Evolutionary conservation across 1,284 basidiomycete species (phyloP).

Genomic region (Moesziomyces parantarcticus): DNA sequence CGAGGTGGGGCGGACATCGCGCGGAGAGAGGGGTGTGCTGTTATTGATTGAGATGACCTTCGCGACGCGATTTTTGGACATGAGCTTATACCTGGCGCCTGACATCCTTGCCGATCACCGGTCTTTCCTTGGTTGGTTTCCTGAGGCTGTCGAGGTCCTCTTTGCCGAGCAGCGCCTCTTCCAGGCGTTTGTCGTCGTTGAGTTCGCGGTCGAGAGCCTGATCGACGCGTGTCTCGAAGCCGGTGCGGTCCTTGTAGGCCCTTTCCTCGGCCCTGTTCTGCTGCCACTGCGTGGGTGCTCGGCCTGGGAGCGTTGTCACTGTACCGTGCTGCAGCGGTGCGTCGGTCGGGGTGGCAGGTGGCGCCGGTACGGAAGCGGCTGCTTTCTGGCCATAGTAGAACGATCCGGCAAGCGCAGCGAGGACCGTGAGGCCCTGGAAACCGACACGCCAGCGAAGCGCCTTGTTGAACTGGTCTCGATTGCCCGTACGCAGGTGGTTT

Average conservation of each 20-base stretch:
- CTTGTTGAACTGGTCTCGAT: conserved; percentile 61
- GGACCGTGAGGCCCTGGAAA: conserved; percentile 65
- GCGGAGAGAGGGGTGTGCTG: too few relatives aligned
- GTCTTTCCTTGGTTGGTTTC: conserved; percentile 18
- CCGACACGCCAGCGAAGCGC: conserved; percentile 66
- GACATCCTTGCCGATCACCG: conserved; percentile 38
- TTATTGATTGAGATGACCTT: too few relatives aligned
- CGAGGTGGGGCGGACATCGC: too few relatives aligned
- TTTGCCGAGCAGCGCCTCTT: conserved; percentile 48
- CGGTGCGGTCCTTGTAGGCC: conserved; percentile 23
- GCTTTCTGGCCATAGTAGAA: conserved; percentile 55
- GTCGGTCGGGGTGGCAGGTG: conserved; percentile 12
- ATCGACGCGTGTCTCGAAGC: conserved; percentile 27
- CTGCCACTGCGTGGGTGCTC: conserved; percentile 41
- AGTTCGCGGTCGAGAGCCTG: conserved; percentile 29
- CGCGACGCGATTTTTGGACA: not conserved
- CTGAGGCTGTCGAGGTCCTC: conserved; percentile 32
- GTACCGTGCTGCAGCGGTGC: conserved; percentile 25
- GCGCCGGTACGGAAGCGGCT: conserved; percentile 27
- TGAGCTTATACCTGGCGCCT: conserved; percentile 27
- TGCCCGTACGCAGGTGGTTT: conserved; percentile 60
- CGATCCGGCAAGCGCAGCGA: conserved; percentile 58
- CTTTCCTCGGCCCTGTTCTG: conserved; percentile 38
- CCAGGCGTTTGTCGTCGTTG: conserved; percentile 40
- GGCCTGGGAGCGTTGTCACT: conserved; percentile 37